Conservation (phyloP, 176 grass and related monocot species). For the Eremochloa ophiuroides region DNA sequence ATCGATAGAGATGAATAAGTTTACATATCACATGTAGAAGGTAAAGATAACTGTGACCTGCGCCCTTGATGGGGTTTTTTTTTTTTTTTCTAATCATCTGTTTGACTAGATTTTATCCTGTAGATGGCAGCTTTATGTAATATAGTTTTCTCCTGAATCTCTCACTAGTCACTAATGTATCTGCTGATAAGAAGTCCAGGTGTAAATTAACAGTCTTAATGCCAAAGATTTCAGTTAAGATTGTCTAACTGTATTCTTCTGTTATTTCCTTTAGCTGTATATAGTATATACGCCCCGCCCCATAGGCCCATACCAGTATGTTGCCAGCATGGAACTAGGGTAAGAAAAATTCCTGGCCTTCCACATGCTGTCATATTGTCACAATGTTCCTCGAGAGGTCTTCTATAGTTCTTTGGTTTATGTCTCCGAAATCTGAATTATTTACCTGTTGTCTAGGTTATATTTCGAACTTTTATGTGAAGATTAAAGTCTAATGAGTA, state of each 20-base stretch:
- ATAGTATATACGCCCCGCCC: not conserved
- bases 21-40: slow-evolving; percentile 46
- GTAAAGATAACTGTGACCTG: slow-evolving; percentile 51
- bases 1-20: slow-evolving; percentile 36
- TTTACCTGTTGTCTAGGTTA: not conserved
- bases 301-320: not conserved
- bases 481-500: not conserved
- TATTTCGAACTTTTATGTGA: not conserved
- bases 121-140: slow-evolving; percentile 58
- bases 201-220: slow-evolving; percentile 84
- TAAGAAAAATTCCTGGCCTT: not conserved
- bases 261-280: not conserved
- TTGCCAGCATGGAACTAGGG: not conserved
- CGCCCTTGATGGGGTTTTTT: slow-evolving; percentile 26
- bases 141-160: slow-evolving; percentile 48
- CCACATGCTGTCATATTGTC: slow-evolving; percentile 5
- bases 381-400: not conserved
- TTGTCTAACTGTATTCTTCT: slow-evolving; percentile 13
- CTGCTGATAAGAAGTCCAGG: slow-evolving; percentile 61
- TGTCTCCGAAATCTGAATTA: not conserved
- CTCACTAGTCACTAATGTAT: slow-evolving; percentile 66
- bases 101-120: slow-evolving; percentile 58
- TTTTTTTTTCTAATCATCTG: slow-evolving; percentile 45
- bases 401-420: not conserved
- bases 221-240: slow-evolving; percentile 41